Base-by-base conservation (phyloP, 2,329 filamentous ascomycete genomes). In the Malbranchea cinnamomea region DNA sequence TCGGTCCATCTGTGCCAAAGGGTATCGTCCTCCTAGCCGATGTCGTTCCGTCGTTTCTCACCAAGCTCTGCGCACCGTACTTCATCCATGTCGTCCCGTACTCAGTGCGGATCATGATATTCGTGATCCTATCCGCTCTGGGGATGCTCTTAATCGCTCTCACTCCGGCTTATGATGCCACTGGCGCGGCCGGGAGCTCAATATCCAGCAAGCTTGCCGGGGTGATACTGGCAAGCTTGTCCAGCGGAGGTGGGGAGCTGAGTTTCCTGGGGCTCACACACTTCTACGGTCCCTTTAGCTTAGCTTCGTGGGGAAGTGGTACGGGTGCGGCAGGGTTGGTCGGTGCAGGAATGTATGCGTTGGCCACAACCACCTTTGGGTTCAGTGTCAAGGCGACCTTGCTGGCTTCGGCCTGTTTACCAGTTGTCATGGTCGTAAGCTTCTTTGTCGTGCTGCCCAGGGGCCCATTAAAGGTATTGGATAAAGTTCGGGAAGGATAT, bases 191-290 rank as follows among this genome's bases (percentile, higher is more conserved):
- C 3, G 26, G 31, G n/a, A 54, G 54, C 35, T 71, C 79, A 0
- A 75, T 91, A 23, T 64, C 68, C 1, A 64, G 72, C 26, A 92
- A 92, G 54, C 70, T 95, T 52, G 63, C 72, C 1, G 89, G 89
- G 7, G 79, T 95, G 11, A 69, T 84, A 22, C 59, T 95, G 27
- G 83, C 85, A 1, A 92, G 82, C 44, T 55, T 95, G 29, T 81
- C 80, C 43, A 83, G 77, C 38, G 89, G 89, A 10, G 80, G 68
- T 11, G 89, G 89, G 18, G 89, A 95, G 59, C 62, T 94, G 35
- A 91, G 78, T 53, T 94, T 95, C 48, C 60, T 98, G 4, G 79
- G 83, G 1, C 57, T 98, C 46, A 92, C 87, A 9, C 87, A 95
- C 51, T 94, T 79, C 59, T 95, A 95, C 46, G 89, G 87, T 0